These are phyloP conservation scores for Colletotrichum zoysiae DNA, from an alignment of 2,329 filamentous ascomycete genomes.

Conservation along the genomic window DNA sequence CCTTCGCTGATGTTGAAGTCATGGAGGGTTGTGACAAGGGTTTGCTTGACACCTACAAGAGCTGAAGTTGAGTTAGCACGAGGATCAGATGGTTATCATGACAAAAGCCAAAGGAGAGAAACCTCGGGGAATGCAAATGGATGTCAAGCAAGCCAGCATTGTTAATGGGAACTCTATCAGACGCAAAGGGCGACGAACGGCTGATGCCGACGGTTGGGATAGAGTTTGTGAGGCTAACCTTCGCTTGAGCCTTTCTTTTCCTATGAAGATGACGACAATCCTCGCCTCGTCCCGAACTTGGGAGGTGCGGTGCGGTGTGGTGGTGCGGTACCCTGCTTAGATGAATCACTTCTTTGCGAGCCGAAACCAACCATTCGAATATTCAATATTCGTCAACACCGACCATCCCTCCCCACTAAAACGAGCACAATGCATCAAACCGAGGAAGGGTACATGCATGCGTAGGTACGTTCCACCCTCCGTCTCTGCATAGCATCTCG, in stretches of 20 bases:
- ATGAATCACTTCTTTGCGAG: not conserved
- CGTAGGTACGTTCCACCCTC: not conserved
- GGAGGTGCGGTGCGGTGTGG: not conserved
- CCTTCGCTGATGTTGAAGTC: slow-evolving; percentile 7
- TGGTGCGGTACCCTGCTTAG: not conserved
- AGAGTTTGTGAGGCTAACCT: slow-evolving; percentile 33
- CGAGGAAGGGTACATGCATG: not conserved
- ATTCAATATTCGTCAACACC: not conserved
- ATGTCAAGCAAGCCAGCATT: slow-evolving; percentile 14
- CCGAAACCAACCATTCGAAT: not conserved
- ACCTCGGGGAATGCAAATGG: slow-evolving; percentile 3
- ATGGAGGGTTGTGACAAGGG: slow-evolving; percentile 13
- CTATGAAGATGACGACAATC: not conserved
- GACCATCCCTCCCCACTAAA: not conserved
- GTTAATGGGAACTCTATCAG: slow-evolving; percentile 20
- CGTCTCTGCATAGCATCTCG: not conserved
- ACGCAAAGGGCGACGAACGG: slow-evolving; percentile 25
- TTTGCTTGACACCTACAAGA: slow-evolving; percentile 35
- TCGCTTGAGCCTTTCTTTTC: not conserved
- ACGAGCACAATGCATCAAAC: slow-evolving; percentile 7
- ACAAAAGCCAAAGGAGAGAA: slow-evolving; percentile 31
- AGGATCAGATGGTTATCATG: slow-evolving; percentile 33
- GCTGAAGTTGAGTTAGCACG: slow-evolving; percentile 14
- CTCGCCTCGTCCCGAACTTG: slow-evolving; percentile 7
- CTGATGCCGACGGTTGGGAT: slow-evolving; percentile 8